Evolutionary conservation across 2,329 filamentous ascomycete species (phyloP).

Genomic region (Acephala macrosclerotiorum): DNA sequence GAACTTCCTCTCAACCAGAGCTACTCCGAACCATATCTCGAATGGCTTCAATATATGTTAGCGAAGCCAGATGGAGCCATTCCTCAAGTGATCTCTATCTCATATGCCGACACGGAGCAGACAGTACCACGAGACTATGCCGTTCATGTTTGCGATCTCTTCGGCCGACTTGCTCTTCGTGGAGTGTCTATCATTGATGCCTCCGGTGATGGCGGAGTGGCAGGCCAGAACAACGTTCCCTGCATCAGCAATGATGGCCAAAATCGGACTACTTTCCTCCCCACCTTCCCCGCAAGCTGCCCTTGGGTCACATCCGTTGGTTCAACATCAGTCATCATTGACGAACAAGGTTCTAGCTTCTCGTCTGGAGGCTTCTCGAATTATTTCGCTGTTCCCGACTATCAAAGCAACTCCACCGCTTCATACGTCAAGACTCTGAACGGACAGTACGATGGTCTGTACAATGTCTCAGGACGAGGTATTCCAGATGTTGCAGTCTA

Average conservation of each 20-base stretch:
- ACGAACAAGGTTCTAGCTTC: slow-evolving; percentile 51
- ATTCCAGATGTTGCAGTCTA: slow-evolving; percentile 55
- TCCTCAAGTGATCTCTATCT: slow-evolving; percentile 69
- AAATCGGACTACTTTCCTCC: slow-evolving; percentile 60
- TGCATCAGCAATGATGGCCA: slow-evolving; percentile 67
- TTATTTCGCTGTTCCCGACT: slow-evolving; percentile 28
- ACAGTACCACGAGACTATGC: slow-evolving; percentile 66
- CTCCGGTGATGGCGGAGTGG: slow-evolving; percentile 59
- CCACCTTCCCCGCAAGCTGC: slow-evolving; percentile 70
- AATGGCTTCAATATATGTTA: slow-evolving; percentile 64
- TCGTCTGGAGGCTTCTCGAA: slow-evolving; percentile 46
- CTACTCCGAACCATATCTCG: slow-evolving; percentile 71
- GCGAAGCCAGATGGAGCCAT: slow-evolving; percentile 55
- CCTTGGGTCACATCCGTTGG: slow-evolving; percentile 18
- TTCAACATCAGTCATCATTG: slow-evolving; percentile 50
- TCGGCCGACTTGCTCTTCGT: slow-evolving; percentile 67
- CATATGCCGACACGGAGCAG: slow-evolving; percentile 73
- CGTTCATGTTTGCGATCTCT: slow-evolving; percentile 64
- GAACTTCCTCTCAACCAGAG: slow-evolving; percentile 46
- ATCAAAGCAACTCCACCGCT: slow-evolving; percentile 20
- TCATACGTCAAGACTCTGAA: slow-evolving; percentile 20
- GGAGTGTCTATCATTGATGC: slow-evolving; percentile 68
- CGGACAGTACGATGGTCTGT: slow-evolving; percentile 22
- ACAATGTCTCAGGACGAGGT: slow-evolving; percentile 53
- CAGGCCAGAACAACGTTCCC: slow-evolving; percentile 46